Percentiles rank a stretch among this genome's conserved stretches.
These are phyloP conservation scores for Sporisorium graminicola DNA, from an alignment of 1,284 basidiomycete species.

Conservation along the genomic window DNA sequence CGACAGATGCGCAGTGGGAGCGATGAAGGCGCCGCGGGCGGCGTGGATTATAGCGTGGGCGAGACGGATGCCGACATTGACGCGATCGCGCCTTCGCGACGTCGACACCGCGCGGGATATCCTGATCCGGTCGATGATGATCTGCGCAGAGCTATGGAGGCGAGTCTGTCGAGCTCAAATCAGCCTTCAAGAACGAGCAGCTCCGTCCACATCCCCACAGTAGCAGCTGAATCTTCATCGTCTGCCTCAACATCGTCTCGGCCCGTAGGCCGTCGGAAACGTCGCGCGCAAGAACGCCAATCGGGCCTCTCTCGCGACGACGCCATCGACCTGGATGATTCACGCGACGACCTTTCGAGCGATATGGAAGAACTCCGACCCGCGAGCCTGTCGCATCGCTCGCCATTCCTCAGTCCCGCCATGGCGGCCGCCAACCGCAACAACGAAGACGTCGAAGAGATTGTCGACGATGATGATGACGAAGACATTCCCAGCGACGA, in stretches of 20 bases:
- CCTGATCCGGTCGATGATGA: conserved; percentile 44
- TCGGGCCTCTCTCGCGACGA: conserved; percentile 42
- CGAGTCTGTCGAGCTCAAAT: conserved; percentile 29
- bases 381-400: conserved; percentile 30
- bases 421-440: conserved; percentile 45
- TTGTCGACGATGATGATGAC: conserved; percentile 44
- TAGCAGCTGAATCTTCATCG: conserved; percentile 8
- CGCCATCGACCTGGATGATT: conserved; percentile 47
- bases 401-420: conserved; percentile 48
- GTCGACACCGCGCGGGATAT: conserved; percentile 26
- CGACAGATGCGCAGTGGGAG: conserved; percentile 33
- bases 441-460: conserved; percentile 51
- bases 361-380: conserved; percentile 34
- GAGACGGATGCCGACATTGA: conserved; percentile 64
- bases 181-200: conserved; percentile 24
- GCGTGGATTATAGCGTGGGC: conserved; percentile 22
- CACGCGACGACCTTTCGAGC: conserved; percentile 27
- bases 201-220: conserved; percentile 4
- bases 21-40: conserved; percentile 12
- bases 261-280: conserved; percentile 31
- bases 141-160: conserved; percentile 50
- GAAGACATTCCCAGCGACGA: conserved; percentile 45
- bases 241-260: conserved; percentile 25
- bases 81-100: conserved; percentile 55
- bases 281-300: conserved; percentile 45